Base-by-base conservation (phyloP, 2,329 filamentous ascomycete genomes). In the Epichloe amarillans region DNA sequence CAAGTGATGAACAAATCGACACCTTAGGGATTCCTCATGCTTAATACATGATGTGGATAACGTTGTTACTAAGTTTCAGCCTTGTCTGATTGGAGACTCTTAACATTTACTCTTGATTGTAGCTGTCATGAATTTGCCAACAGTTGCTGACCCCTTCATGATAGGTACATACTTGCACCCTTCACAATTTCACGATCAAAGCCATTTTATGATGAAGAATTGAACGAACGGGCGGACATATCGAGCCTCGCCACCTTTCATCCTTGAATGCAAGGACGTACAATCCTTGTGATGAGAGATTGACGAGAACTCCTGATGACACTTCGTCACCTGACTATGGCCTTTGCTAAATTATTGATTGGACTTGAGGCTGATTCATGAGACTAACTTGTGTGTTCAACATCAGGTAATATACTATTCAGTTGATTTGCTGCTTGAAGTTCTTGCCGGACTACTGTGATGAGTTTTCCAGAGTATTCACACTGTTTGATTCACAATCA, bases 201-300 rank as follows among this genome's bases (percentile, higher is more conserved):
- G 52, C 56, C 62, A 68, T 66, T 62, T 57, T 62, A 75, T 81
- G 78, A 82, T 71, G 78, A 81, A 75, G 69, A 68, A 67, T 80
- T 81, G 77, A 80, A 81, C 78, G 78, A 81, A 81, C 78, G 78
- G 78, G 78, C 78, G 78, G 78, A 80, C 78, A 81, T 78, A 77
- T 70, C 68, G 76, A 79, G 75, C 71, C 72, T 63, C 62, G 68
- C 64, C 66, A 61, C 62, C 69, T 65, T 62, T 65, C 70, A 62
- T 68, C 68, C 66, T 65, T 62, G 66, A 75, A 74, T 76, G 67
- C 76, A 69, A 73, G 76, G 72, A 39, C 73, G 75, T 80, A 81
- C 77, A 82, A 77, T 69, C 74, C 73, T 72, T 73, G 76, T 73
- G 76, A 72, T 72, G 68, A 67, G 61, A 66, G 69, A 64, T 59